Evolutionary conservation across 2,329 filamentous ascomycete genomes (phyloP), one percentile per base, ranked within the genome.

Genomic region (Paramyrothecium roridum): DNA sequence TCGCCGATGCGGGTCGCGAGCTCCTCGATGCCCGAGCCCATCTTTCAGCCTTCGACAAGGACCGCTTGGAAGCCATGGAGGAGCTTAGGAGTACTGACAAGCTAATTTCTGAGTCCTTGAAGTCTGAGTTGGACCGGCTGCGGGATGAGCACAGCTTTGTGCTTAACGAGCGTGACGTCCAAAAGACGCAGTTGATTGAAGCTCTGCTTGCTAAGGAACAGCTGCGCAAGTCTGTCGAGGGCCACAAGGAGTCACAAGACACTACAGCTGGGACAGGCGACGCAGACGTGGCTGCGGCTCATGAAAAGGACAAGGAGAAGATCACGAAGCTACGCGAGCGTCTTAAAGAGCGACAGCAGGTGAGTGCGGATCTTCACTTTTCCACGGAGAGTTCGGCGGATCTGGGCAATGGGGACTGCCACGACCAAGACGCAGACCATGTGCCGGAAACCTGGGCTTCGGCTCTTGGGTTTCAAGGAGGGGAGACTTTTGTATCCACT

Each of bases 151-250:
- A 79, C 59, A 77, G 76, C 55, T 69, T 74, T 54, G 69, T 80
- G 51, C 74, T 72, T 57, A 72, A 76, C 54, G 82, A 86, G 65
- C 74, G 77, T 51, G 82, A 86, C 53, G 75, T 80, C 57, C 78
- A 83, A 63, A 82, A 84, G 69, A 77, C 78, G 49, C 83, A 87
- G 64, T 76, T 87, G 22, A 77, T 87, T 60, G 77, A 83, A 45
- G 80, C 82, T 48, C 74, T 87, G 19, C 74, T 87, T 48, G 78
- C 80, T 59, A 86, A 86, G 66, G 83, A 87, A 57, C 80, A 80
- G 67, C 73, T 85, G 53, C 78, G 80, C 54, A 81, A 82, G 66
- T 76, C 82, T 56, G 70, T 78, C 37, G 80, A 83, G 59, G 75
- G 77, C 51, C 68, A 69, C 54, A 75, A 68, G 54, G 76, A 78